Evolutionary conservation across 2,329 filamentous ascomycete genomes (phyloP), one percentile per base, ranked within the genome.

Genomic region (Septoria petroselini): DNA sequence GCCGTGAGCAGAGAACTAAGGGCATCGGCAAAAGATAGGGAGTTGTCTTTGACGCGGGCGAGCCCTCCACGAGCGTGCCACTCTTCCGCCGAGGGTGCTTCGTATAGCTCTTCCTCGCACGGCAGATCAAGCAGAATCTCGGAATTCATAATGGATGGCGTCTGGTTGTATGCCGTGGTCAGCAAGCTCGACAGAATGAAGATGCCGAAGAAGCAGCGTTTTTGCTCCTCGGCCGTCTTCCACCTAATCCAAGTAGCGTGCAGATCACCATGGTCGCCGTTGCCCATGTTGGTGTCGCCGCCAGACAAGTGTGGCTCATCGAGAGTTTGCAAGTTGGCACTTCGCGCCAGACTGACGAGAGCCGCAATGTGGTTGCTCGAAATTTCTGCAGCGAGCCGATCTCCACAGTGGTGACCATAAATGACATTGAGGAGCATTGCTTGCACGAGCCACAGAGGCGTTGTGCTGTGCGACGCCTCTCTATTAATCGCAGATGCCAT

Each of bases 381-480:
- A 63, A 95, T 94, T 66, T 96, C 90, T 53, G 88, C 89, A 17
- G 89, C 86, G 46, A 83, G 85, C 72, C 94, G 91, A 67, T 97
- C 91, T 30, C 88, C 89, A 66, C 90, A 95, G 59, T 95, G 94
- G 68, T 96, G 88, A 11, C 91, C 91, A 66, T 95, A 97, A 12
- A 96, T 87, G 30, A 97, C 88, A 65, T 95, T 97, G 42, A 98
- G 77, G 7, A 97, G 76, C 91, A 97, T 97, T 0, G 91, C 89
- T 70, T 97, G 93, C 12, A 97, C 90, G 19, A 98, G 78, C 91
- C 91, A 97, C 33, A 96, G 77, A 0, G 91, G 91, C 2, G 91
- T 83, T 47, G 81, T 62, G 9, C 76, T 71, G 11, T 59, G 59
- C 11, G 58, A 53, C 7, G 58, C 58, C 9, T 52, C 47, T 5